phyloP scores from a whole-genome alignment of 257 asterid species.

The Solanum pinnatisectum region DNA sequence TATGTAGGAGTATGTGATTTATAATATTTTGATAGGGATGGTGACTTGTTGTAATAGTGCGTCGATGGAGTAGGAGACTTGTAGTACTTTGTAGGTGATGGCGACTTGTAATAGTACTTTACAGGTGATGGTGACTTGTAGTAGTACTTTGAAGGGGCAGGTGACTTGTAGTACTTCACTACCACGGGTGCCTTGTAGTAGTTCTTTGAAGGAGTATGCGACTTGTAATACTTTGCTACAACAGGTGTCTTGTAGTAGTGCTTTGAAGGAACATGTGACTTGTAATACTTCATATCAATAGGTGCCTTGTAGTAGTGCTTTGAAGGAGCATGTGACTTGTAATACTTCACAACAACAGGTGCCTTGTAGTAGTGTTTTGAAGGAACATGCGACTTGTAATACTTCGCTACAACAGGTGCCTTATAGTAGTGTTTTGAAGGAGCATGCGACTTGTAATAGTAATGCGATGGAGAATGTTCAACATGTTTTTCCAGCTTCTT shows the following conservation, averaged over 20 bases:
- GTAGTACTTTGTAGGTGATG: neutral
- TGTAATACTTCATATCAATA: accelerated
- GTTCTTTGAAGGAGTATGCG: neutral
- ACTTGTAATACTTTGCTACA: too few relatives aligned
- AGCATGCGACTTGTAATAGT: neutral
- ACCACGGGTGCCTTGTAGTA: neutral
- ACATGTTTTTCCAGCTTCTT: neutral
- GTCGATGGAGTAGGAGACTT: neutral
- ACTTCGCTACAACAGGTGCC: accelerated
- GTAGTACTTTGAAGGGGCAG: neutral
- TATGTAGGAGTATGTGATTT: too few relatives aligned
- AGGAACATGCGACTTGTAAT: too few relatives aligned
- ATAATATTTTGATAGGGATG: too few relatives aligned
- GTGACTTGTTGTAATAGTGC: too few relatives aligned
- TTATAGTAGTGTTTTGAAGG: neutral
- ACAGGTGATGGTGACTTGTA: neutral
- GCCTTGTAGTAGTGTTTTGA: neutral
- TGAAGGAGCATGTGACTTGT: neutral
- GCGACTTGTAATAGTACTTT: neutral
- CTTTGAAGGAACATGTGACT: neutral
- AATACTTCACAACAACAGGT: neutral
- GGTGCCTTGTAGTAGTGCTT: neutral
- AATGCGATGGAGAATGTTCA: neutral
- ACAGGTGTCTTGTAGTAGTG: too few relatives aligned
- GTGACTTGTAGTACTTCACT: neutral